Base-by-base conservation (phyloP, 257 asterid species). In the Solanum neorickii region DNA sequence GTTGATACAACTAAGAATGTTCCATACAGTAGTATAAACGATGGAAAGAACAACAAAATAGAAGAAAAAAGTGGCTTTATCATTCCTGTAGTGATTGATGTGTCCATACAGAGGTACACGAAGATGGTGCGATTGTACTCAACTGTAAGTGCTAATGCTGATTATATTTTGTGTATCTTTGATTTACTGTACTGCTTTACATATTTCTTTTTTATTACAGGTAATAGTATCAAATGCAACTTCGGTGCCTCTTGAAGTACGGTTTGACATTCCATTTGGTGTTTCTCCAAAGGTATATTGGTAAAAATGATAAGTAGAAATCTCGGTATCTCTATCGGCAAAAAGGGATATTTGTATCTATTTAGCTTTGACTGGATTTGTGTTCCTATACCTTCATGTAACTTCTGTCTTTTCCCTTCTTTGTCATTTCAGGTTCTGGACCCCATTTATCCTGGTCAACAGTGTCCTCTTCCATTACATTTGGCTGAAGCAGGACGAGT, bases 391-490 rank as follows among this genome's bases (percentile, higher is more conserved):
- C 87, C n/a, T 84, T 37, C 39, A 87, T 59, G 76, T 80, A 52
- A 59, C 59, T 80, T n/a, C 59, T 82, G 69, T 82, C 85, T 16
- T 80, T 25, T 47, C 29, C 84, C 68, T 47, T n/a, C 56, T 72
- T 70, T 88, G 23, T 84, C 69, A 56, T 90, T 88, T 88, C 94
- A 96, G 99, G 92, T 97, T 89, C 93, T 95, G 72, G 99, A 98
- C 62, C 98, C 99, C 46, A 91, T 97, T 94, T 91, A 90, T 90
- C 97, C 99, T 78, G 98, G 99, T 80, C 95, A 94, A 91, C 98
- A 95, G 92, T 94, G 95, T 93, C 99, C 99, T 31, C 95, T 95
- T 86, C 99, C 99, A 86, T 93, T 97, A 87, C 99, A 97, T 92
- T 91, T 95, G 93, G 98, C 98, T 89, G 98, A 94, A 93, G 92